Evolutionary conservation across 805 yeast species (phyloP).

Genomic region (Grigorovia humatica): DNA sequence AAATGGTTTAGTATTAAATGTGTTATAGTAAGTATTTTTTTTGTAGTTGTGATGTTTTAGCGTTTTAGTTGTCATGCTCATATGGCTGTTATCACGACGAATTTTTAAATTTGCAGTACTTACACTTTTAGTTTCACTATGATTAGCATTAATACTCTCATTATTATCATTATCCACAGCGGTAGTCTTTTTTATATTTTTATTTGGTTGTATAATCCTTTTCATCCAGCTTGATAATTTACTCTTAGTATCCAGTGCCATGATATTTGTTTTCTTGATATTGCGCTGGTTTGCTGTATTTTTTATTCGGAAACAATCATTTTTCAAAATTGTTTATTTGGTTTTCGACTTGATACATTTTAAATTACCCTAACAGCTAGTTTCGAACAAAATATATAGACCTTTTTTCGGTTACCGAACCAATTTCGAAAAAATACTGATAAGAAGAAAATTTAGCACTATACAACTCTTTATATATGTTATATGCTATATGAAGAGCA

Average conservation of each 20-base stretch:
- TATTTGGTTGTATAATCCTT: slow-evolving; percentile 20
- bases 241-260: slow-evolving; percentile 12
- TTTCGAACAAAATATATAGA: neutral
- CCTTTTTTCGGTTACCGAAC: no score
- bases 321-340: no score
- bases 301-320: neutral
- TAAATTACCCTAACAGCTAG: neutral
- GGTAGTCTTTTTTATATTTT: neutral
- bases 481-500: neutral
- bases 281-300: neutral
- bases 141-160: neutral
- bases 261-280: neutral
- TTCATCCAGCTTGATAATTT: slow-evolving; percentile 27
- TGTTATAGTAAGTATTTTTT: no score
- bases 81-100: neutral
- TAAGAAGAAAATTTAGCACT: neutral
- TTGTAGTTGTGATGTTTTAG: neutral
- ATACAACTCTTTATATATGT: neutral
- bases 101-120: neutral
- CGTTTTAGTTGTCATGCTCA: neutral
- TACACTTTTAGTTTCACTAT: neutral
- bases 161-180: neutral
- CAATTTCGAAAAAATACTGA: no score
- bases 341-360: neutral
- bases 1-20: no score